Percentiles rank a stretch among this genome's conserved stretches.
phyloP scores from a whole-genome alignment of 257 asterid genomes.

The Mentha longifolia region DNA sequence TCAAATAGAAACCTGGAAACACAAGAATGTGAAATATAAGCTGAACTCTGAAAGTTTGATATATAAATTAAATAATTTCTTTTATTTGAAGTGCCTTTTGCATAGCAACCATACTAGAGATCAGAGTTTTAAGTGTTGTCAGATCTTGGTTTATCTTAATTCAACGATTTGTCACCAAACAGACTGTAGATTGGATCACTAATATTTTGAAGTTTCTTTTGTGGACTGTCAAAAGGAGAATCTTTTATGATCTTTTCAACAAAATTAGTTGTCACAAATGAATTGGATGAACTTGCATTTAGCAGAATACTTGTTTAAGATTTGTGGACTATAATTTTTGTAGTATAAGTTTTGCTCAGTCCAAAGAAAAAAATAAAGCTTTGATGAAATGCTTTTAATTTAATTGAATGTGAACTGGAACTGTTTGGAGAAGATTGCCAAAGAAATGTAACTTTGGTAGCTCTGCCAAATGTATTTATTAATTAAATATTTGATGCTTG shows the following conservation, averaged over 20 bases:
- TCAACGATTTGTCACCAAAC: not conserved
- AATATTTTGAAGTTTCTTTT: not conserved
- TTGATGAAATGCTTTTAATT: slow-evolving; percentile 1
- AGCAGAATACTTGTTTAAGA: not conserved
- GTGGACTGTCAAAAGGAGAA: not conserved
- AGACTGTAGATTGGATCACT: not conserved
- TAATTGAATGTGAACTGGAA: slow-evolving; percentile 6
- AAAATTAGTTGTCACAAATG: not conserved
- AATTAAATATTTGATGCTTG: not conserved
- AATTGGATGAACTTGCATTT: slow-evolving; percentile 7
- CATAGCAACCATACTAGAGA: not conserved
- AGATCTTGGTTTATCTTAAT: not conserved
- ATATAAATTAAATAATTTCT: not conserved
- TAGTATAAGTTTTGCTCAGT: not conserved
- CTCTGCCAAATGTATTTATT: not conserved
- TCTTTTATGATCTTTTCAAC: not conserved
- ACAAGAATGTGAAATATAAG: slow-evolving; percentile 8
- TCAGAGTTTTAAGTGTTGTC: not conserved
- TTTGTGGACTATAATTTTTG: not conserved
- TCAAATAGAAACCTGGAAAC: slow-evolving; percentile 21
- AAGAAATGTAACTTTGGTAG: not conserved
- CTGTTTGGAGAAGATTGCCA: not conserved
- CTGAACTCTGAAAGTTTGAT: not conserved
- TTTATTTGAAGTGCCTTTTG: not conserved
- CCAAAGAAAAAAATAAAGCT: slow-evolving; percentile 7